Evolutionary conservation across 257 asterid species (phyloP).

Genomic region (Solanum sparsipilum): DNA sequence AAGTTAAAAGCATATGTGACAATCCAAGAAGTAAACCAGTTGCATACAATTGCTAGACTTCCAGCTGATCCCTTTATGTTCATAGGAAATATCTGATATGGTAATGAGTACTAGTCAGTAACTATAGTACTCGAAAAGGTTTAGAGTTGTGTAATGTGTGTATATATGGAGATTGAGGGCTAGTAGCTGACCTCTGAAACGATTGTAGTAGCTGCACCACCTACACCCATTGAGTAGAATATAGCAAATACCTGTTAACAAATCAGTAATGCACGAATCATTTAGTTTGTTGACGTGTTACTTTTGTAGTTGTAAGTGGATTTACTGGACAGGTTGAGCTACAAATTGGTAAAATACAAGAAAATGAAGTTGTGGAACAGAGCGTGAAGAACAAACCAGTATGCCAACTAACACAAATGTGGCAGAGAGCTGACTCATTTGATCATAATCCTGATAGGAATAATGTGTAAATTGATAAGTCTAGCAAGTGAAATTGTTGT

Average conservation of each 20-base stretch:
- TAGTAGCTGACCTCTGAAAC: conserved; percentile 58
- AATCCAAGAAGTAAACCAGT: conserved; percentile 53
- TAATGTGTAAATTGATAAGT: neutral
- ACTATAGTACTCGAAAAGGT: neutral
- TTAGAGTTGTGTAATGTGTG: neutral
- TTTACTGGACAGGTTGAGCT: neutral
- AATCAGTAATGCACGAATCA: neutral
- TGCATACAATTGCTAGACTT: conserved; percentile 46
- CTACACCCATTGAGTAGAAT: conserved; percentile 63
- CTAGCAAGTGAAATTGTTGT: neutral
- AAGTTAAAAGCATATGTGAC: conserved; percentile 55
- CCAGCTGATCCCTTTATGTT: conserved; percentile 59
- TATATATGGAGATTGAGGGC: neutral
- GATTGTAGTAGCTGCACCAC: conserved; percentile 51
- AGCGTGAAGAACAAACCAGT: neutral
- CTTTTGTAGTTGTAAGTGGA: neutral
- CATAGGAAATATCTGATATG: conserved; percentile 56
- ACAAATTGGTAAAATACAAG: neutral
- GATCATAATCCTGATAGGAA: neutral
- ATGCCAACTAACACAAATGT: conserved; percentile 4
- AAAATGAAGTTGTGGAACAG: neutral
- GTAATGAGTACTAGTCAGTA: neutral
- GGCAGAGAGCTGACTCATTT: neutral
- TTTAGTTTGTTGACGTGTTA: neutral
- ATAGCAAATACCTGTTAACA: conserved; percentile 13